Evolutionary conservation across 176 grass and related monocot genomes (phyloP), one percentile per base, ranked within the genome.

Genomic region (Triticum aestivum): DNA sequence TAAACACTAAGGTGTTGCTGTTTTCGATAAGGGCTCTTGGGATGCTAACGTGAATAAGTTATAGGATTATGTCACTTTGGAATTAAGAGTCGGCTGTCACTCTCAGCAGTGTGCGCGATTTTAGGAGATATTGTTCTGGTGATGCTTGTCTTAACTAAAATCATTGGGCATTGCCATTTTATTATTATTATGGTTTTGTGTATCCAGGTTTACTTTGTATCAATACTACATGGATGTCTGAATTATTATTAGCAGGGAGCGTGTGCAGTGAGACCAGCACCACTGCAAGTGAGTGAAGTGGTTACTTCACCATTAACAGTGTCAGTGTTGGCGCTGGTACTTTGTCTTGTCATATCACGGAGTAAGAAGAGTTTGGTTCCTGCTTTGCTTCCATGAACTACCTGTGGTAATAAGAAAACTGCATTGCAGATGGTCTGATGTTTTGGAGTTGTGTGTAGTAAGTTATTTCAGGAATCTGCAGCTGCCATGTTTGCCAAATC

Each of bases 1-100:
- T 76, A 69, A 84, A 37, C 75, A 24, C 49, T 80, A 62, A 62
- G 81, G 30, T 63, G 15, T 56, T 56, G 17, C 54, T 5, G 17
- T 58, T 91, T 30, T 87, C 4, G 37, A 80, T 37, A 24, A 77
- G 42, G 49, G 68, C 70, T 86, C 20, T 15, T 75, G 59, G 72
- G 70, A 29, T 49, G 27, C 68, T 79, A 83, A 83, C 62, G 38
- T 77, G 18, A 69, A 83, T 37, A 61, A 82, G 23, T 39, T 87
- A 23, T 14, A 56, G 21, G n/a, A 70, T 68, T 69, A 12, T 34
- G 15, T 59, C 27, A 70, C n/a, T 86, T 71, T 6, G 63, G 71
- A 34, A 52, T 86, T 24, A 70, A 85, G 54, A 69, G 27, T 79
- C 20, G 8, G 39, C n/a, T 51, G 21, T 37, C 65, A 74, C 39